Percentiles rank a stretch among this genome's conserved stretches.
phyloP scores from a whole-genome alignment of 2,329 filamentous ascomycete genomes.

The Gaeumannomyces sp. region DNA sequence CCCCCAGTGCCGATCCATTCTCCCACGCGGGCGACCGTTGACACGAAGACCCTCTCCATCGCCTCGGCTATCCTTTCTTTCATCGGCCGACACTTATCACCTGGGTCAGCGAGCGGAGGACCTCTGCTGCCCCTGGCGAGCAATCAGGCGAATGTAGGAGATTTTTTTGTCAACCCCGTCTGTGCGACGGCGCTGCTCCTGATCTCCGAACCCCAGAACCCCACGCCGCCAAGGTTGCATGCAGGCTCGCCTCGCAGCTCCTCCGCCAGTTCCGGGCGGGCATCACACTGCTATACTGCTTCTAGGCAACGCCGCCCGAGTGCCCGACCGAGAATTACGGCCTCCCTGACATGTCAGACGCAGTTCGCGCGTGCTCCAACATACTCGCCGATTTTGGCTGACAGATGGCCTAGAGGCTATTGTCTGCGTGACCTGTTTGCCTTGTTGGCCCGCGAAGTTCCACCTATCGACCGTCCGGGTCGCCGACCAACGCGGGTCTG shows the following conservation, averaged over 20 bases:
- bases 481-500: slow-evolving; percentile 12
- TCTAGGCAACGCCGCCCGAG: slow-evolving; percentile 27
- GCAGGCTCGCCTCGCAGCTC: too few species aligned
- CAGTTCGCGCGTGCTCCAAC: slow-evolving; percentile 28
- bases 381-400: slow-evolving; percentile 29
- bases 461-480: slow-evolving; percentile 12
- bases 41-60: too few species aligned
- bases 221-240: too few species aligned
- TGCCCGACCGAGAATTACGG: slow-evolving; percentile 23
- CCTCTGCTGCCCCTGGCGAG: too few species aligned
- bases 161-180: too few species aligned
- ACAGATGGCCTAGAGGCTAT: slow-evolving; percentile 28
- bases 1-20: too few species aligned
- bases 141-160: too few species aligned
- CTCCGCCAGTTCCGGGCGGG: slow-evolving; percentile 28
- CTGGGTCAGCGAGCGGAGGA: too few species aligned
- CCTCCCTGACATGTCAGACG: slow-evolving; percentile 25
- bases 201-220: slow-evolving; percentile 37
- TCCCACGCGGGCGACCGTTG: too few species aligned
- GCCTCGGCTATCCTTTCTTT: too few species aligned
- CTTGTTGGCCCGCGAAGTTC: slow-evolving; percentile 23
- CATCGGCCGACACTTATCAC: too few species aligned
- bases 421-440: slow-evolving; percentile 29
- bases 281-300: slow-evolving; percentile 29
- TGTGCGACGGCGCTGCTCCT: too few species aligned